phyloP scores from a whole-genome alignment of 2,329 filamentous ascomycete genomes.

The Plenodomus tracheiphilus region DNA sequence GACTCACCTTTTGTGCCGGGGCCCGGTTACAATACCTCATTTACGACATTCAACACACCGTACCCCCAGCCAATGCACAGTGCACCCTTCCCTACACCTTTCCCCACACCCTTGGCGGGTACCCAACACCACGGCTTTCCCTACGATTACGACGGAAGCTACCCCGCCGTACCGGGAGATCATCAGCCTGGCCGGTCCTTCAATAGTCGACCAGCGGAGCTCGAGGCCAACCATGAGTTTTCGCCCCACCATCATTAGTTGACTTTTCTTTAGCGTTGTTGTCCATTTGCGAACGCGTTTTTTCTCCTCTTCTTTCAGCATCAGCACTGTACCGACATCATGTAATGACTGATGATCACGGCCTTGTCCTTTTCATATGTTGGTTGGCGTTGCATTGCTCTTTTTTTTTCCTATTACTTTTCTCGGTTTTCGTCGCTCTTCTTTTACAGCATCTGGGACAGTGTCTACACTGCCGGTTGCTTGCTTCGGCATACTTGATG shows the following conservation, averaged over 20 bases:
- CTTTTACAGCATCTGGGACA: conserved; percentile 11
- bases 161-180: background rate
- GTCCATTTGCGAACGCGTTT: background rate
- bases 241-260: conserved; percentile 1
- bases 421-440: background rate
- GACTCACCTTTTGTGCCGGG: background rate
- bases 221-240: conserved; percentile 1
- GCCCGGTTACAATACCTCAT: conserved; percentile 10
- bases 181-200: conserved; percentile 6
- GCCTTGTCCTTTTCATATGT: conserved; percentile 3
- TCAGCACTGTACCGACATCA: background rate
- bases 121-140: background rate
- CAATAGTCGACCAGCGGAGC: conserved; percentile 11
- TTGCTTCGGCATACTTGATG: conserved; percentile 16
- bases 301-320: background rate
- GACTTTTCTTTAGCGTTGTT: background rate
- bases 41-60: conserved; percentile 5
- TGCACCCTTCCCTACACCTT: conserved; percentile 6
- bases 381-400: background rate
- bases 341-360: conserved; percentile 12
- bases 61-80: conserved; percentile 6
- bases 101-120: background rate
- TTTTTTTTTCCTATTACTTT: background rate
- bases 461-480: conserved; percentile 8
- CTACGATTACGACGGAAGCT: conserved; percentile 4